Evolutionary conservation across 805 yeast genomes (phyloP).

Genomic region (Diddensiella santjacobensis): DNA sequence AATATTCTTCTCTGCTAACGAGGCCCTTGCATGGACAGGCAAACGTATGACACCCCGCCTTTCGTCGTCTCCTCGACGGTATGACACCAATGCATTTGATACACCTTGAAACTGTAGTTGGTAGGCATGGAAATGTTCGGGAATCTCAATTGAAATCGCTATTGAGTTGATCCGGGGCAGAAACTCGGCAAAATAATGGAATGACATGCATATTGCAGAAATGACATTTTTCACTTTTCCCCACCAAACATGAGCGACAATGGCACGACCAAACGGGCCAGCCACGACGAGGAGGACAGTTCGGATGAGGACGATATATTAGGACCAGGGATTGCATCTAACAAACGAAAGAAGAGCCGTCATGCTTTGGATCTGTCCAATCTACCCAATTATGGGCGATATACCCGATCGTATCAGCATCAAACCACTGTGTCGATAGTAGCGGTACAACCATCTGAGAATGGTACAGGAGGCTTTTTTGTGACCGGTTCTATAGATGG

Average conservation of each 20-base stretch:
- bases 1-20: constrained; percentile 6
- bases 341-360: constrained; percentile 11
- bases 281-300: background rate
- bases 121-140: constrained; percentile 7
- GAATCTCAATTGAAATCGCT: constrained; percentile 20
- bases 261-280: background rate
- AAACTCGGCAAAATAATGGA: constrained; percentile 26
- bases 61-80: background rate
- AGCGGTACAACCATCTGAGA: constrained; percentile 15
- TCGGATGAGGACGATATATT: background rate
- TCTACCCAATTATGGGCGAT: constrained; percentile 18
- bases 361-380: constrained; percentile 9
- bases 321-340: background rate
- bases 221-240: background rate
- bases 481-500: constrained; percentile 36
- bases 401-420: constrained; percentile 29
- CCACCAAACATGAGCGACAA: background rate
- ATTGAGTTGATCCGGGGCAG: constrained; percentile 22
- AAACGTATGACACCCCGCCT: constrained; percentile 9
- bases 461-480: constrained; percentile 21
- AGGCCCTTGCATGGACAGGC: constrained; percentile 18
- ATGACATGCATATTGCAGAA: background rate
- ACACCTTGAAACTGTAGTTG: constrained; percentile 16
- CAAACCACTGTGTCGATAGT: constrained; percentile 16
- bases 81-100: constrained; percentile 11